These are phyloP conservation scores for Gossypium turneri DNA, from an alignment of 345 rosid species.

Conservation along the genomic window DNA sequence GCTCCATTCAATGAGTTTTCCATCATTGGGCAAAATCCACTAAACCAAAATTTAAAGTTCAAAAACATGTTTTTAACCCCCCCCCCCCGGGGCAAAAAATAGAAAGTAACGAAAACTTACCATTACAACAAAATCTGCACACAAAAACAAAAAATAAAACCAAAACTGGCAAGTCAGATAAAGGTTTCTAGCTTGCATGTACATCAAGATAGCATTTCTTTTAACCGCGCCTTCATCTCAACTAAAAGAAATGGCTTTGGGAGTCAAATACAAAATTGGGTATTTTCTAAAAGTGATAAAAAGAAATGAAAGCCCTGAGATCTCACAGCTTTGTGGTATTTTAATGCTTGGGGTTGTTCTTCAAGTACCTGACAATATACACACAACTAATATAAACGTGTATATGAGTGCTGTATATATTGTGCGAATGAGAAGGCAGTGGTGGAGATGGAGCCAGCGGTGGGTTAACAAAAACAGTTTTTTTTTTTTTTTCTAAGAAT, in stretches of 20 bases:
- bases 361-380: conserved; percentile 23
- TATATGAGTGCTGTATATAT: not conserved
- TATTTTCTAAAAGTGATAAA: not conserved
- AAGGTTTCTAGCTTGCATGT: conserved; percentile 16
- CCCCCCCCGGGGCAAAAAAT: too few relatives aligned
- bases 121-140: too few relatives aligned
- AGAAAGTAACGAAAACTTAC: too few relatives aligned
- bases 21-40: conserved; percentile 23
- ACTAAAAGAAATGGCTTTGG: not conserved
- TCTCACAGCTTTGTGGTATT: conserved; percentile 49
- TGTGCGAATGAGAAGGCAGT: not conserved
- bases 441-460: not conserved
- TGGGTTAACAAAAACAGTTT: too few relatives aligned
- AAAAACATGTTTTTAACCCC: not conserved
- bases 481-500: too few relatives aligned
- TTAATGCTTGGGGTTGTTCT: conserved; percentile 20
- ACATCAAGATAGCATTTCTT: not conserved
- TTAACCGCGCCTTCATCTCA: conserved; percentile 16
- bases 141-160: not conserved
- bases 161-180: not conserved
- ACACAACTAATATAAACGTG: not conserved
- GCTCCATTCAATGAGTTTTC: conserved; percentile 6
- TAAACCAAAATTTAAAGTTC: not conserved
- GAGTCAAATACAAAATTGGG: not conserved
- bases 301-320: conserved; percentile 36